Evolutionary conservation across 345 rosid species (phyloP), one percentile per base, ranked within the genome.

Genomic region (Clarkia xantiana): DNA sequence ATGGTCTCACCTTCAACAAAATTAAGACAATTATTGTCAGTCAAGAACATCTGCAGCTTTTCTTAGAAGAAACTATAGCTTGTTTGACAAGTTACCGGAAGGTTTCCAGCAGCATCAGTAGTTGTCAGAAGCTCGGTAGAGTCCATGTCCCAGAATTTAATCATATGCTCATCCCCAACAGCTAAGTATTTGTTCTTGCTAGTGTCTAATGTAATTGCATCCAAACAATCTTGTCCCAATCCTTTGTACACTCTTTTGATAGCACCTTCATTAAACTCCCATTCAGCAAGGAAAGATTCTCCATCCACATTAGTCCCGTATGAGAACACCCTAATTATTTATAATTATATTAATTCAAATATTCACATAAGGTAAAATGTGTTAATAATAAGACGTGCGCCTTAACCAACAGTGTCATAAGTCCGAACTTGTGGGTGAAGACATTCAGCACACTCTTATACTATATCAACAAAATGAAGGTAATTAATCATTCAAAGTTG

Each of bases 281-380:
- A 68, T 53, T 73, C 74, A 38, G 68, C 71, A 11, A 73, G 71
- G 61, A 68, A 68, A 7, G 78, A 56, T 44, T 69, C 71, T 48
- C 78, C 74, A 29, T 51, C 47, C 10, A 45, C 23, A 56, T 29
- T 65, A 6, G 77, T 68, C 39, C 73, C 73, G 20, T 67, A 71
- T 10, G 65, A 75, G 49, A 70, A 66, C 25, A 70, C 62, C 62
- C 67, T 65, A 54, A 36, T 11, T 41, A 29, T 43, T n/a, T 18
- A 42, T 40, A 47, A 18, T 44, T 20, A n/a, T 51, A 19, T 44
- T 43, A 36, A 40, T 23, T 23, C 29, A 23, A 23, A 23, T 23
- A 23, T 3, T 23, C 6, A 23, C 29, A 23, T 3, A 23, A 23
- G 6, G 29, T n/a, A n/a, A n/a, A n/a, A n/a, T n/a, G n/a, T n/a